Evolutionary conservation across 257 asterid species (phyloP).

Genomic region (Sherardia arvensis): DNA sequence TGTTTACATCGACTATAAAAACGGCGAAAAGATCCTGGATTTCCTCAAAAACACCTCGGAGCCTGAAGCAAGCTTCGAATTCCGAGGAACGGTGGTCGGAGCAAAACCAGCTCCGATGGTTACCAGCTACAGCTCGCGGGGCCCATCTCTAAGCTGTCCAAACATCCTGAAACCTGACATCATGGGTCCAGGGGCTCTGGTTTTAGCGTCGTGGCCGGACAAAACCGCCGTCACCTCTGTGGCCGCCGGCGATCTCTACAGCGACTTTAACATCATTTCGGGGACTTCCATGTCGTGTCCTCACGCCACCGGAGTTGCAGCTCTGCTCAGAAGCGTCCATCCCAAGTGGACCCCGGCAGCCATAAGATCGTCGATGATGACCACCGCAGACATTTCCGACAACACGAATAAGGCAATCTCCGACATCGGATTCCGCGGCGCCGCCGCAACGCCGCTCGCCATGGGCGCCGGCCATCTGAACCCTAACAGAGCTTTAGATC

Average conservation of each 20-base stretch:
- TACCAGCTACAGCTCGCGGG: slow-evolving; percentile 67
- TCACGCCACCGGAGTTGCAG: slow-evolving; percentile 58
- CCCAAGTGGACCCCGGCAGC: slow-evolving; percentile 70
- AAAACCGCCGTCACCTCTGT: slow-evolving; percentile 12
- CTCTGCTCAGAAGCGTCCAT: slow-evolving; percentile 44
- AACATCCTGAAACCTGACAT: slow-evolving; percentile 55
- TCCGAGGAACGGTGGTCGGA: slow-evolving; percentile 34
- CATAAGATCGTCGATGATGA: slow-evolving; percentile 68
- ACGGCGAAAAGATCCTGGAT: slow-evolving; percentile 34
- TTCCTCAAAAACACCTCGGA: slow-evolving; percentile 25
- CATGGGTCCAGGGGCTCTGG: slow-evolving; percentile 54
- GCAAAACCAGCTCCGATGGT: slow-evolving; percentile 49
- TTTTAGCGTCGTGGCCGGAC: slow-evolving; percentile 60
- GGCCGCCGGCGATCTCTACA: slow-evolving; percentile 29
- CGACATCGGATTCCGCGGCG: slow-evolving; percentile 25
- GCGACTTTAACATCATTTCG: slow-evolving; percentile 43
- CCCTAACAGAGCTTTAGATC: slow-evolving; percentile 59
- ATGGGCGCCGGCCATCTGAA: slow-evolving; percentile 69
- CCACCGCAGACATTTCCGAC: slow-evolving; percentile 41
- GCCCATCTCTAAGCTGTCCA: slow-evolving; percentile 69
- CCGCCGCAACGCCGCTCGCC: slow-evolving; percentile 43
- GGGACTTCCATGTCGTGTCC: slow-evolving; percentile 90
- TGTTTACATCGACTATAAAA: slow-evolving; percentile 25
- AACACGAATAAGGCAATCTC: slow-evolving; percentile 33
- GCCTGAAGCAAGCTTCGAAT: slow-evolving; percentile 37